These are phyloP conservation scores for Sugiyamaella marilandica DNA, from an alignment of 805 yeast genomes.

Conservation along the genomic window DNA sequence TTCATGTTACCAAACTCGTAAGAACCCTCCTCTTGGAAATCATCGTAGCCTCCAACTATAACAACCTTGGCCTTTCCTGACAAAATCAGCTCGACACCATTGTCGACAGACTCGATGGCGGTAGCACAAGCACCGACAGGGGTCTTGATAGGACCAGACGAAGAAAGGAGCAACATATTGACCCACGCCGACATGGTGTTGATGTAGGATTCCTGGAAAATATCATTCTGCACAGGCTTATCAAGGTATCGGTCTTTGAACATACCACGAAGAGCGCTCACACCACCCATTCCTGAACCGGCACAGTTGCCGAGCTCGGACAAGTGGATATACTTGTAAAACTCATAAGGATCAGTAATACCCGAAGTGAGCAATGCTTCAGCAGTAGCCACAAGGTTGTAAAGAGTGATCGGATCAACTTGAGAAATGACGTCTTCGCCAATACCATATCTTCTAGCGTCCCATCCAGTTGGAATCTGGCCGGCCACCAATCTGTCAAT, in stretches of 20 bases:
- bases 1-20: slow-evolving; percentile 98
- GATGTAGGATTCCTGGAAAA: slow-evolving; percentile 95
- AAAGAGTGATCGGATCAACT: slow-evolving; percentile 95
- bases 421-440: slow-evolving; percentile 87
- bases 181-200: slow-evolving; percentile 99
- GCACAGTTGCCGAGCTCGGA: slow-evolving; percentile 99
- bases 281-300: slow-evolving; percentile 99
- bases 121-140: slow-evolving; percentile 99
- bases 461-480: slow-evolving; percentile 99
- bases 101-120: slow-evolving; percentile 94
- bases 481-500: slow-evolving; percentile 63
- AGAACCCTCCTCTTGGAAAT: slow-evolving; percentile 98
- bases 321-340: slow-evolving; percentile 96
- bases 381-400: slow-evolving; percentile 86
- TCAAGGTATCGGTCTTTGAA: slow-evolving; percentile 92
- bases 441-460: slow-evolving; percentile 91
- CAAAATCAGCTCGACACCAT: slow-evolving; percentile 89
- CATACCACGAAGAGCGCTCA: slow-evolving; percentile 94
- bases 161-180: slow-evolving; percentile 91
- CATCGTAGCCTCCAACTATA: slow-evolving; percentile 98
- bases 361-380: slow-evolving; percentile 94
- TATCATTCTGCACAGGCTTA: slow-evolving; percentile 93
- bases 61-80: slow-evolving; percentile 94
- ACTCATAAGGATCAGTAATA: slow-evolving; percentile 97
- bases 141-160: slow-evolving; percentile 98